Evolutionary conservation across 2,329 filamentous ascomycete genomes (phyloP), one percentile per base, ranked within the genome.

Genomic region (Sordariomycetes sp.): DNA sequence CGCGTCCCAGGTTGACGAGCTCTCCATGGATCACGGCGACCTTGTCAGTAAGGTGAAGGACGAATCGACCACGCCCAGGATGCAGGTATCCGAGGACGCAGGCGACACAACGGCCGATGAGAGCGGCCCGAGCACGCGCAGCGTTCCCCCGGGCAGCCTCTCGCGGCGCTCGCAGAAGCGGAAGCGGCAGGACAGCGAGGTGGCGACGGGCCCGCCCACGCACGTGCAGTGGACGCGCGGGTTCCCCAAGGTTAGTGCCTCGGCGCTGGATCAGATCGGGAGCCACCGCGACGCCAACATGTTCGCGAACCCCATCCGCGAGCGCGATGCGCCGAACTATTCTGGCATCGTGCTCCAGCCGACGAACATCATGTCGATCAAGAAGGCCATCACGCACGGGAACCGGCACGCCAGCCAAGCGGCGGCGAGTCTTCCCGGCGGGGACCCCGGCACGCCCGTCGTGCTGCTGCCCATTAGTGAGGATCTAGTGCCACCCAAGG

Each of bases 401-500:
- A 85, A 82, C 66, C 81, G 84, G 52, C 79, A 80, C 39, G 84
- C 82, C 1, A 74, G 76, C 0, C 80, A 81, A 61, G 79, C 77
- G 56, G 82, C 81, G n/a, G 75, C 75, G 8, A 77, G 76, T 55
- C 80, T 87, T 50, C 75, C 83, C 0, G 81, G 81, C 20, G 77
- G 78, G 20, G 83, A 85, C 56, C 75, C 78, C 3, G 77, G 75
- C 51, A 76, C 75, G 1, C 74, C 78, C 7, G 78, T 73, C 58
- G 74, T 87, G 22, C 81, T 79, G 76, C 72, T 92, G 7, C 83
- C 87, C 10, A 79, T 87, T 58, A 86, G 81, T 1, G 80, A 85
- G 54, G 89, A 96, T 58, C 76, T 96, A 28, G 78, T 92, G 2
- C 89, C 92, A 2, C 92, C 94, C 0, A 89, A 85, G 64, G 89